phyloP scores from a whole-genome alignment of 2,329 filamentous ascomycete genomes.

The Cladosporium sp. region DNA sequence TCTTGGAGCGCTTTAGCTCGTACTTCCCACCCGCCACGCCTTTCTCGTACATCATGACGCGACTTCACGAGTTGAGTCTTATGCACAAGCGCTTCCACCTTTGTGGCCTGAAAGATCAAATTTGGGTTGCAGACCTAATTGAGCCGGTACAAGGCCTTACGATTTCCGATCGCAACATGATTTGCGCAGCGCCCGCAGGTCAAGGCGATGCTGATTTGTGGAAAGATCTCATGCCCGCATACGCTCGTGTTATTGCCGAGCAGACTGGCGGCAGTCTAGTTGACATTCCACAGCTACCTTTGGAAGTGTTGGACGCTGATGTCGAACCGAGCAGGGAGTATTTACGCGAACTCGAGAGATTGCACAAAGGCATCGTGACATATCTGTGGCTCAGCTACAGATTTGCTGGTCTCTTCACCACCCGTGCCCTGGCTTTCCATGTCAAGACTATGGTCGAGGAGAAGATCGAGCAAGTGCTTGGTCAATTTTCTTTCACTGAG shows the following conservation, averaged over 20 bases:
- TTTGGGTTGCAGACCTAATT: slow-evolving; percentile 67
- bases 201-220: slow-evolving; percentile 46
- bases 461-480: slow-evolving; percentile 61
- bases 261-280: slow-evolving; percentile 63
- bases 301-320: slow-evolving; percentile 64
- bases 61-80: slow-evolving; percentile 62
- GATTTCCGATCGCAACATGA: slow-evolving; percentile 66
- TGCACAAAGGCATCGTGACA: slow-evolving; percentile 76
- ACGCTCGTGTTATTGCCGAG: slow-evolving; percentile 64
- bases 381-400: slow-evolving; percentile 94
- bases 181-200: slow-evolving; percentile 64
- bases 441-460: slow-evolving; percentile 72
- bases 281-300: slow-evolving; percentile 61
- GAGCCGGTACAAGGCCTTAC: slow-evolving; percentile 62
- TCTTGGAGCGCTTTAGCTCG: slow-evolving; percentile 68
- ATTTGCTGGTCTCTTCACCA: slow-evolving; percentile 72
- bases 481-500: slow-evolving; percentile 46
- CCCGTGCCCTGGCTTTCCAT: slow-evolving; percentile 69
- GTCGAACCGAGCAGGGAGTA: slow-evolving; percentile 47
- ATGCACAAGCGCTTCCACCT: slow-evolving; percentile 64
- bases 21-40: slow-evolving; percentile 79
- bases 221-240: slow-evolving; percentile 49
- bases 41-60: slow-evolving; percentile 73
- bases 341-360: slow-evolving; percentile 61
- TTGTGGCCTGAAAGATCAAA: slow-evolving; percentile 55